These are phyloP conservation scores for Curvularia sp. DNA, from an alignment of 2,329 filamentous ascomycete genomes.

Conservation along the genomic window DNA sequence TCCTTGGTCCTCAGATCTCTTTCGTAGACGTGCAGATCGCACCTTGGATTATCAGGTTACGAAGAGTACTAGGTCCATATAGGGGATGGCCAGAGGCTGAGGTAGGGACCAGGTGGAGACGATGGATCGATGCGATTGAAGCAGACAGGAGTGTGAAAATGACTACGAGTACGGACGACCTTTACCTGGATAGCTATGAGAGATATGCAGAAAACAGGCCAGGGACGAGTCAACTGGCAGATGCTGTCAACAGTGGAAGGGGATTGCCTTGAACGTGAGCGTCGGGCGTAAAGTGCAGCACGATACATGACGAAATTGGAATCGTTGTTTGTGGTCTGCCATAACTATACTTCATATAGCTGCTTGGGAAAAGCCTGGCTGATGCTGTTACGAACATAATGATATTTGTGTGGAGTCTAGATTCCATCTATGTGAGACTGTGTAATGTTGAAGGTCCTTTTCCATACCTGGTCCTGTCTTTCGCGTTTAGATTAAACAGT, in stretches of 20 bases:
- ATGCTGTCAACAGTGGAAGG: conserved; percentile 65
- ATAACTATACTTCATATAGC: neutral
- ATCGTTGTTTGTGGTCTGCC: neutral
- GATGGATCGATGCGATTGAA: conserved; percentile 76
- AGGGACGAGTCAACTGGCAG: conserved; percentile 64
- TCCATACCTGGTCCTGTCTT: neutral
- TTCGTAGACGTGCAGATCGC: conserved; percentile 80
- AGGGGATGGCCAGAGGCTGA: conserved; percentile 71
- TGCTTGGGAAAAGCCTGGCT: neutral
- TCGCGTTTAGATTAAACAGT: neutral
- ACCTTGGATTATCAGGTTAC: conserved; percentile 74
- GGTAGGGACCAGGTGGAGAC: conserved; percentile 69
- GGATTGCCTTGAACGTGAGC: conserved; percentile 55
- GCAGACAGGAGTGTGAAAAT: conserved; percentile 66
- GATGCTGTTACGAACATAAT: neutral
- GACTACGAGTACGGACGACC: conserved; percentile 70
- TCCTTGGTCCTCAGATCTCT: conserved; percentile 63
- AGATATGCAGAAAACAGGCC: conserved; percentile 69
- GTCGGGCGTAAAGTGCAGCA: neutral
- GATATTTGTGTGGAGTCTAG: neutral
- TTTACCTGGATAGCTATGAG: conserved; percentile 73
- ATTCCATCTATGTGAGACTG: neutral
- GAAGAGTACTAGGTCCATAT: conserved; percentile 70
- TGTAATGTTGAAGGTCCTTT: neutral
- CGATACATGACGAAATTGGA: neutral